phyloP scores from a whole-genome alignment of 768 basidiomycete genomes.

The Leccinum boreale region DNA sequence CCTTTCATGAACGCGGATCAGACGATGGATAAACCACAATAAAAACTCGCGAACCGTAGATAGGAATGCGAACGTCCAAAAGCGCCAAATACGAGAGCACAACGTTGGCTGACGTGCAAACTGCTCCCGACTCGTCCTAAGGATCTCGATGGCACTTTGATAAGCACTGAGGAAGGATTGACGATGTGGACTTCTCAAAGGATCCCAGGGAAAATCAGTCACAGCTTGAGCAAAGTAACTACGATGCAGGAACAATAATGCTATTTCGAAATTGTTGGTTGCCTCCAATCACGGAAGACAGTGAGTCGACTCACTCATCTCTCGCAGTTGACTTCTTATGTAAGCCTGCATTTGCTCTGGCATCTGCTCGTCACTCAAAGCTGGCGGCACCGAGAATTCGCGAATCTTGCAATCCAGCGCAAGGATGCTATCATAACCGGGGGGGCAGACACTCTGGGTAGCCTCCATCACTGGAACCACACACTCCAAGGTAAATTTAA shows the following conservation, averaged over 20 bases:
- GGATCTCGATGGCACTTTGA: slow-evolving; percentile 45
- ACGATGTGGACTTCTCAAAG: slow-evolving; percentile 45
- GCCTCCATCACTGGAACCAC: slow-evolving; percentile 41
- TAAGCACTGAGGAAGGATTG: slow-evolving; percentile 53
- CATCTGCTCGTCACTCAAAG: slow-evolving; percentile 24
- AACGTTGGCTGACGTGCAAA: slow-evolving; percentile 44
- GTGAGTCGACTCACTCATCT: slow-evolving; percentile 35
- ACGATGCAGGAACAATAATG: slow-evolving; percentile 54
- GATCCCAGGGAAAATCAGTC: slow-evolving; percentile 44
- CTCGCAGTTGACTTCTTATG: slow-evolving; percentile 43
- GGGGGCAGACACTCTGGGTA: slow-evolving; percentile 40
- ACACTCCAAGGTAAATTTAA: slow-evolving; percentile 39
- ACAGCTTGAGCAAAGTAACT: slow-evolving; percentile 57
- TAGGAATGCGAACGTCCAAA: slow-evolving; percentile 57
- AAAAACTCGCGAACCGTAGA: slow-evolving; percentile 43
- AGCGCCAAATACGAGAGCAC: slow-evolving; percentile 51
- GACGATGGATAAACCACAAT: neutral
- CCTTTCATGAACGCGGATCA: slow-evolving; percentile 27
- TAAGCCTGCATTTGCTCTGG: slow-evolving; percentile 41
- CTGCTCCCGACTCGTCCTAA: slow-evolving; percentile 40
- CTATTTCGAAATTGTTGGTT: slow-evolving; percentile 26
- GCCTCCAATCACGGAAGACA: neutral
- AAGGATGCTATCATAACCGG: slow-evolving; percentile 44
- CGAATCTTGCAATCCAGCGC: slow-evolving; percentile 51
- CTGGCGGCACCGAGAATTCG: slow-evolving; percentile 29